Evolutionary conservation across 2,329 filamentous ascomycete genomes (phyloP), one percentile per base, ranked within the genome.

Genomic region (Sporothrix dimorphospora): DNA sequence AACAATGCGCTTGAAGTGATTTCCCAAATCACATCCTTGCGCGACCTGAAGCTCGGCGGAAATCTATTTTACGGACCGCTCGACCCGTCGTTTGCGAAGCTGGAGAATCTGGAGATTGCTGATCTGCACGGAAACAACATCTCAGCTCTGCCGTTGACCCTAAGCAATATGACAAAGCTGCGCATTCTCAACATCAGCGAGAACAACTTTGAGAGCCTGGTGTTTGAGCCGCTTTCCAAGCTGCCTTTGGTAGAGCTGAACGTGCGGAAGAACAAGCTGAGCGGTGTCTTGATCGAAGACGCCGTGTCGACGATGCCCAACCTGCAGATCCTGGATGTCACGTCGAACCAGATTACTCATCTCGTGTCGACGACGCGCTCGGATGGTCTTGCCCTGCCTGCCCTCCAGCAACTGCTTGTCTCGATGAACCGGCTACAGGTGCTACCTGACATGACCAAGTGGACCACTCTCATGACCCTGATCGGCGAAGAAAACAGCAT

Each of bases 81-180:
- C 2, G 87, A 91, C 59, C 78, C 87, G 0, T 85, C 83, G n/a
- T 84, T 97, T 42, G 83, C 87, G 27, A 85, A 85, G 6, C 84
- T 98, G 19, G 82, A 81, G 47, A 89, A 90, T 68, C 85, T 99
- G 0, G 94, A 98, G 79, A 86, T 90, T 21, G 84, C 98, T 9
- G 94, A 98, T 75, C 78, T 98, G 9, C 92, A 93, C 74, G 88
- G 88, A 16, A 99, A 99, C 81, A 88, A 89, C 73, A 85, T 99
- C 24, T 89, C 90, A 8, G 85, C 85, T 1, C 83, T 99, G 19
- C 93, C 94, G 0, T 81, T 86, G 11, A 87, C 87, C 14, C 79
- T 98, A 1, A 85, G 86, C n/a, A 87, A 88, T 38, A 86, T 98
- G 74, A 83, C 84, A 2, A 87, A 87, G 30, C 86, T 99, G 40